phyloP scores from a whole-genome alignment of 179 eudicot genomes.

The Actinidia polygama region DNA sequence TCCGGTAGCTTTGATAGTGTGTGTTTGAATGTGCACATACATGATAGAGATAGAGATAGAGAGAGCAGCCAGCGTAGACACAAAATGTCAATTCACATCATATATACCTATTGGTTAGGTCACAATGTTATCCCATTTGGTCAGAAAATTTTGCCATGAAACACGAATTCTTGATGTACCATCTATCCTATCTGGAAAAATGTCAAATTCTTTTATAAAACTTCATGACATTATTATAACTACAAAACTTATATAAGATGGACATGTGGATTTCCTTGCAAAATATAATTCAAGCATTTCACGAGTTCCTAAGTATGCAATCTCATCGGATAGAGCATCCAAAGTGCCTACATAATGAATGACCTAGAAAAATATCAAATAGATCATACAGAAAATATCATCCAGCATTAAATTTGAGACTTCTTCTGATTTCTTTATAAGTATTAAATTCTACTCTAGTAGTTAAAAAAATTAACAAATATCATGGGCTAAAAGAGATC shows the following conservation, averaged over 20 bases:
- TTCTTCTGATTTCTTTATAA: background rate
- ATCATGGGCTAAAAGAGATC: background rate
- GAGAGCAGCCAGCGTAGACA: background rate
- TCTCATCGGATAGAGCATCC: background rate
- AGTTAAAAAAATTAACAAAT: background rate
- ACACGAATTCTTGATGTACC: background rate
- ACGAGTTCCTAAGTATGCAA: background rate
- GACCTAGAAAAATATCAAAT: background rate
- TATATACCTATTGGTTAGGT: background rate
- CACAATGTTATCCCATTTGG: background rate
- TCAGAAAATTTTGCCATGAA: background rate
- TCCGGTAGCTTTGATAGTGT: background rate
- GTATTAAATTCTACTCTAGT: background rate
- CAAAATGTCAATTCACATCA: background rate
- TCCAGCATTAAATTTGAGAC: background rate
- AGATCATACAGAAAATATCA: background rate
- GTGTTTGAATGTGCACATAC: background rate
- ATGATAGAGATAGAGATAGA: background rate
- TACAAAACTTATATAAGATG: background rate
- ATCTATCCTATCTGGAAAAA: background rate
- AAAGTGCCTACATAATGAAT: background rate
- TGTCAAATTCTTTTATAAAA: background rate
- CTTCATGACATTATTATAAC: background rate
- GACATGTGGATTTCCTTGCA: background rate
- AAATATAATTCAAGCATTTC: background rate